Evolutionary conservation across 140 eudicot species (phyloP).

Genomic region (Flaveria floridana): DNA sequence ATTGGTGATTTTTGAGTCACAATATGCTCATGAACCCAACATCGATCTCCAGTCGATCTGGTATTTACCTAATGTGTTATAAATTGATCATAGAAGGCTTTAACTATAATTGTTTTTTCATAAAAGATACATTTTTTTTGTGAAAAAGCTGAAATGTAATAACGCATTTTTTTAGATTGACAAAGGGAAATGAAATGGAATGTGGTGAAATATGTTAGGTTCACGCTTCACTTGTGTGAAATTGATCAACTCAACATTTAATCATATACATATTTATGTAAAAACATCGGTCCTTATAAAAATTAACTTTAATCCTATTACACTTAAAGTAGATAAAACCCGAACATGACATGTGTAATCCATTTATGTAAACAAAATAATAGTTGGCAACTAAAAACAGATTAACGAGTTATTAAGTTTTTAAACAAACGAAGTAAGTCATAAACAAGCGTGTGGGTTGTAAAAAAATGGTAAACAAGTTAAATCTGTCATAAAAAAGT

Average conservation of each 20-base stretch:
- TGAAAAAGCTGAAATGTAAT: not conserved
- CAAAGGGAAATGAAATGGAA: too few relatives aligned
- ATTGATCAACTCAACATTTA: not conserved
- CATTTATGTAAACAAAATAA: not conserved
- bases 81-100: too few relatives aligned
- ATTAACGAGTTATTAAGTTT: too few relatives aligned
- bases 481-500: not conserved
- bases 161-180: not conserved
- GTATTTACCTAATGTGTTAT: too few relatives aligned
- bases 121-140: too few relatives aligned
- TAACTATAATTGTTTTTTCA: too few relatives aligned
- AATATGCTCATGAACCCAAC: too few relatives aligned
- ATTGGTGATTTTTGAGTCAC: too few relatives aligned
- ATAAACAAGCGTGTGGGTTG: not conserved
- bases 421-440: not conserved
- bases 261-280: not conserved
- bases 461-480: not conserved
- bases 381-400: too few relatives aligned
- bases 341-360: not conserved
- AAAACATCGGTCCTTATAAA: too few relatives aligned
- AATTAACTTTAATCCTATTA: not conserved
- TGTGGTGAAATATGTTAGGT: not conserved
- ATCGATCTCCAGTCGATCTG: too few relatives aligned
- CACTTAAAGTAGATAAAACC: not conserved
- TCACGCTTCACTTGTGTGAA: not conserved